Evolutionary conservation across 768 basidiomycete genomes (phyloP), one percentile per base, ranked within the genome.

Genomic region (Termitomyces sp.): DNA sequence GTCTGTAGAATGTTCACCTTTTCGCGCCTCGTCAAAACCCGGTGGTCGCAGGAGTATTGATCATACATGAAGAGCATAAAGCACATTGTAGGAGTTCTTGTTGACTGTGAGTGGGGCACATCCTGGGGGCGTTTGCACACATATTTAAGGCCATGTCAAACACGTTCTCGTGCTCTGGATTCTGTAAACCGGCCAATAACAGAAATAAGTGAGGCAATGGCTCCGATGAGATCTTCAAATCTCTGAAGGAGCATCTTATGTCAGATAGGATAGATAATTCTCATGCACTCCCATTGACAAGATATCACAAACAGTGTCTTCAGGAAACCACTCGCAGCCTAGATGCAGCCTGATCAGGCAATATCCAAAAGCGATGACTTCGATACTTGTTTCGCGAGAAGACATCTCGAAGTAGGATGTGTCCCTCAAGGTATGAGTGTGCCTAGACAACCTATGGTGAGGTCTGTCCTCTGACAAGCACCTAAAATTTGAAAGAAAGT

Each of bases 31-130:
- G 63, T 60, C 11, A 71, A 2, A 8, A 61, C 32, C 5, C 61
- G 60, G 57, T 80, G 74, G 14, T 56, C 16, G 59, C 79, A 79
- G 6, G 26, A 36, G 59, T 69, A 73, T 11, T 69, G 69, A 33
- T 68, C 61, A 56, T 68, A 70, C 43, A 74, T 64, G 10, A 68
- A 61, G 38, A 79, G 63, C 49, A 62, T 55, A 53, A 65, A 68
- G 52, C 72, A 73, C 71, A 73, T 72, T 24, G 38, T 51, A 56
- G 24, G 32, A 28, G 30, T 24, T 53, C 24, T 44, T 48, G 16
- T 53, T 22, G 16, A 52, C 10, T 35, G 40, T 22, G 48, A 56
- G 47, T 49, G 30, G 28, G 45, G 11, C 38, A 24, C 32, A 20
- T 7, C 35, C 20, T 43, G 32, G 36, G 18, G 8, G 33, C 52